Conservation (phyloP, 2,329 filamentous ascomycete genomes). For the Metarhizium robertsii region DNA sequence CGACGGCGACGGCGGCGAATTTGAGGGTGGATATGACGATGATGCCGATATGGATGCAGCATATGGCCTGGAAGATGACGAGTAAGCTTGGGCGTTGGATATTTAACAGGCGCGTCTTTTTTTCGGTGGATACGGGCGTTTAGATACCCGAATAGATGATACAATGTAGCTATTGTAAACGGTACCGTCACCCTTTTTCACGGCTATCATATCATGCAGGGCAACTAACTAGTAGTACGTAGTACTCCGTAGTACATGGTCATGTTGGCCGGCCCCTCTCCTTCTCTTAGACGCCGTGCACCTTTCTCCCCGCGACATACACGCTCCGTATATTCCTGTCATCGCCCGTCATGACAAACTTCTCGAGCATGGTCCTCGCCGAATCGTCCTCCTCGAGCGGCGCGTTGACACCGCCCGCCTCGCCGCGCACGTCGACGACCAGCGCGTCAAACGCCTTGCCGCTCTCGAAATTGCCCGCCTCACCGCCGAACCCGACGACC, state of each 20-base stretch:
- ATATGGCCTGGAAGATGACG: constrained; percentile 12
- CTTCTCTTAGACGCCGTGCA: constrained; percentile 8
- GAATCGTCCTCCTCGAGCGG: constrained; percentile 41
- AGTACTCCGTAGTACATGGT: no score
- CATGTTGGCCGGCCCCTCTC: not conserved
- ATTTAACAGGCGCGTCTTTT: not conserved
- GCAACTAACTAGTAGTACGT: no score
- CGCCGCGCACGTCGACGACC: constrained; percentile 30
- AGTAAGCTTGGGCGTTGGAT: not conserved
- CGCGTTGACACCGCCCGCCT: constrained; percentile 35
- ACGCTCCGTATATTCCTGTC: constrained; percentile 51
- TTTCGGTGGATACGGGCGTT: not conserved
- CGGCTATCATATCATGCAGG: no score
- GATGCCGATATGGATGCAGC: constrained; percentile 27
- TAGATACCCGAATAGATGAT: not conserved
- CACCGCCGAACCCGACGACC: constrained; percentile 44
- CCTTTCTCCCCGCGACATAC: constrained; percentile 37
- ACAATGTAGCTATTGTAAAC: not conserved
- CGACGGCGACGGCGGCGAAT: constrained; percentile 26
- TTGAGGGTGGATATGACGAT: constrained; percentile 24
- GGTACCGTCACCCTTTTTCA: no score
- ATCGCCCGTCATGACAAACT: constrained; percentile 57
- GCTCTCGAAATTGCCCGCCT: constrained; percentile 45
- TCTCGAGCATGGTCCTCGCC: constrained; percentile 41
- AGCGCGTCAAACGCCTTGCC: constrained; percentile 57